Conservation (phyloP, 176 grass and related monocot species). For the Chrysopogon serrulatus region DNA sequence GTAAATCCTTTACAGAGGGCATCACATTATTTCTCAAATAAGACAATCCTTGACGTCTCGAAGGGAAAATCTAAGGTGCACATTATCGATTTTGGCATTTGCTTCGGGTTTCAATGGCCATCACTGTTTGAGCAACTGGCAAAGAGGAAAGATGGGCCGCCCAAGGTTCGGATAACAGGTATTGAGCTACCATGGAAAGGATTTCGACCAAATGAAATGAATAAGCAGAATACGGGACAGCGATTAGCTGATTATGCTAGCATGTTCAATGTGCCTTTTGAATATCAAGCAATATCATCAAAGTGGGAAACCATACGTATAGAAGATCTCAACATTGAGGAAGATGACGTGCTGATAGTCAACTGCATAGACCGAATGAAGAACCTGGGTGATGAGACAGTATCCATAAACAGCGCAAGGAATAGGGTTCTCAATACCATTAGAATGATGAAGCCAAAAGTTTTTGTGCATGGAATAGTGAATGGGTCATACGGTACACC, state of each 20-base stretch:
- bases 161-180: slow-evolving; percentile 58
- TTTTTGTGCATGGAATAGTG: slow-evolving; percentile 18
- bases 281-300: slow-evolving; percentile 48
- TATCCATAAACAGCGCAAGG: slow-evolving; percentile 26
- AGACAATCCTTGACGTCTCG: slow-evolving; percentile 42
- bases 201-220: slow-evolving; percentile 38
- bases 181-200: slow-evolving; percentile 51
- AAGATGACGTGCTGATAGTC: slow-evolving; percentile 30
- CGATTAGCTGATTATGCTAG: slow-evolving; percentile 52
- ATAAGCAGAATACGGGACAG: slow-evolving; percentile 21
- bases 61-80: slow-evolving; percentile 41
- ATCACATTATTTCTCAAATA: slow-evolving; percentile 44
- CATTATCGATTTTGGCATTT: slow-evolving; percentile 73
- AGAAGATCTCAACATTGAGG: slow-evolving; percentile 18
- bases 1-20: slow-evolving; percentile 36
- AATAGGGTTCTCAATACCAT: slow-evolving; percentile 25
- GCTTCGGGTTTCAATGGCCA: slow-evolving; percentile 74
- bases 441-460: slow-evolving; percentile 23
- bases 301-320: slow-evolving; percentile 48
- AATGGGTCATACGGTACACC: slow-evolving; percentile 34
- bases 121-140: slow-evolving; percentile 49
- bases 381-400: slow-evolving; percentile 32
- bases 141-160: slow-evolving; percentile 30
- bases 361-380: slow-evolving; percentile 29
- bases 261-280: slow-evolving; percentile 57